These are phyloP conservation scores for Tricladium varicosporioides DNA, from an alignment of 2,329 filamentous ascomycete species.

Conservation along the genomic window DNA sequence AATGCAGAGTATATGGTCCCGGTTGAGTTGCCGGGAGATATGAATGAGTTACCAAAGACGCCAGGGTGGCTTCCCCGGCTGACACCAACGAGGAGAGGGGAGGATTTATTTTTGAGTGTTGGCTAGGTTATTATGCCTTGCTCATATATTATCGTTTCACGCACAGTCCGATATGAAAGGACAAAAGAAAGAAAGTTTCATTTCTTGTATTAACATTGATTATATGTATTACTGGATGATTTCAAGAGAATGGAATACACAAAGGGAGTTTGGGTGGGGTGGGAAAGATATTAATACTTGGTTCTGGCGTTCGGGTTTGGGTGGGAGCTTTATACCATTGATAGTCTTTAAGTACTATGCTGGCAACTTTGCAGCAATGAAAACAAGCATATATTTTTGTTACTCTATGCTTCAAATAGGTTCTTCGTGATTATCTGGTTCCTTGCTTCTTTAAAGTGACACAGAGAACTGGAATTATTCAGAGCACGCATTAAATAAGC, in stretches of 20 bases:
- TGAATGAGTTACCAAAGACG: conserved; percentile 40
- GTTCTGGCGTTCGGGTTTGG: neutral
- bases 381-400: neutral
- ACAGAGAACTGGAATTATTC: too few relatives aligned
- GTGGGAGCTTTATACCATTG: neutral
- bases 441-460: too few relatives aligned
- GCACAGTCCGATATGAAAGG: neutral
- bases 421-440: too few relatives aligned
- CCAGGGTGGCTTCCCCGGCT: conserved; percentile 63
- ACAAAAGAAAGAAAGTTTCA: neutral
- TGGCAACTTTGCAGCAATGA: neutral
- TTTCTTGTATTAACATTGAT: neutral
- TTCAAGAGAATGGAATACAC: neutral
- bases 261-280: neutral
- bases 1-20: conserved; percentile 19
- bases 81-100: conserved; percentile 64
- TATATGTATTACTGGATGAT: neutral
- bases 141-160: neutral
- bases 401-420: neutral
- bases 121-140: conserved; percentile 35
- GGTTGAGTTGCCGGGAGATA: conserved; percentile 36
- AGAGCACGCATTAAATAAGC: too few relatives aligned
- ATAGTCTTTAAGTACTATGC: neutral
- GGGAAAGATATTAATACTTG: neutral
- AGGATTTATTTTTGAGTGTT: conserved; percentile 61